Conservation (phyloP, 257 asterid species). For the Solanum tacnaense region DNA sequence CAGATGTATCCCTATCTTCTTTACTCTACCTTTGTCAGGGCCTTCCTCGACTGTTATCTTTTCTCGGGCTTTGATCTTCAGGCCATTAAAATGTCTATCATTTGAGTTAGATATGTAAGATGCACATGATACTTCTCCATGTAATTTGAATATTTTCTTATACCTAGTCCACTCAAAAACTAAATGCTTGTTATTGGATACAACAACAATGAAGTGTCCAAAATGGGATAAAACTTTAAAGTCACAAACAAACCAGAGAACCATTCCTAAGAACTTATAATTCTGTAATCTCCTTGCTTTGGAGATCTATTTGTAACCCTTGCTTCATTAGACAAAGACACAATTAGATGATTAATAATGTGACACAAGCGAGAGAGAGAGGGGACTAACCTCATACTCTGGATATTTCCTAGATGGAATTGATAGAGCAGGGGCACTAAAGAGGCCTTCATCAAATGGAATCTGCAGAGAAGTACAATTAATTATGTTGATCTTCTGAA, state of each 20-base stretch:
- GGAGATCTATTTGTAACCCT: background rate
- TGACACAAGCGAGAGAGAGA: background rate
- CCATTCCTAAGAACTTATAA: background rate
- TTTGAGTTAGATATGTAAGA: too few relatives aligned
- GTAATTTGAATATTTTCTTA: too few relatives aligned
- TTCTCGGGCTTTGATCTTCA: too few relatives aligned
- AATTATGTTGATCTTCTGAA: background rate
- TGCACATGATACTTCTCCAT: too few relatives aligned
- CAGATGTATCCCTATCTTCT: background rate
- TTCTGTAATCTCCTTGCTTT: background rate
- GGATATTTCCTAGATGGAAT: background rate
- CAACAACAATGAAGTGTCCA: background rate
- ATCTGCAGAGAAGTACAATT: background rate
- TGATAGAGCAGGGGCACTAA: background rate
- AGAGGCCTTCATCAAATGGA: background rate
- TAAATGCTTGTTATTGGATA: background rate
- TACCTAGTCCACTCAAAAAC: background rate
- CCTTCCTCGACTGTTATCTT: too few relatives aligned
- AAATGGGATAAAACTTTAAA: background rate
- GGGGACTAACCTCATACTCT: background rate
- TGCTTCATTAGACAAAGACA: background rate
- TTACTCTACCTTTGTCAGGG: background rate
- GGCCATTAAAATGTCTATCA: too few relatives aligned
- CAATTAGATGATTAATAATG: background rate
- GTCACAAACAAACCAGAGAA: background rate